phyloP scores from a whole-genome alignment of 1,139 yeast genomes.

The Suhomyces anneliseae region DNA sequence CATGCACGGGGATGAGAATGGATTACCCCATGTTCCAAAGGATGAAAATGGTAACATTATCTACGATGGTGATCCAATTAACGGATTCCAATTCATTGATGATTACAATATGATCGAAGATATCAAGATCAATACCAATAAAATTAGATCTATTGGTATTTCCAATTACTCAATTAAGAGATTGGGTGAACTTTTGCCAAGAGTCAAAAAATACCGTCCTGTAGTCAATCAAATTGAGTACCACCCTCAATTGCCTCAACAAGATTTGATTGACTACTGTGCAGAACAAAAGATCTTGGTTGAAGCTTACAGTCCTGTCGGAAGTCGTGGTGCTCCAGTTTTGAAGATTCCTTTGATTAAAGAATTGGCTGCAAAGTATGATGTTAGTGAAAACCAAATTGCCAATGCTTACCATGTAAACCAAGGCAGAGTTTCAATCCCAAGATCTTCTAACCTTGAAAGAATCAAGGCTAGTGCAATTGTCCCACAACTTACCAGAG shows the following conservation, averaged over 20 bases:
- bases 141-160: slow-evolving; percentile 33
- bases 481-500: slow-evolving; percentile 41
- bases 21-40: slow-evolving; percentile 35
- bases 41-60: slow-evolving; percentile 43
- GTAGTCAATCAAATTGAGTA: slow-evolving; percentile 39
- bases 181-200: slow-evolving; percentile 28
- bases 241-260: slow-evolving; percentile 42
- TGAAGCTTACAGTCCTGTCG: slow-evolving; percentile 38
- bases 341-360: slow-evolving; percentile 33
- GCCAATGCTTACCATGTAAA: slow-evolving; percentile 40
- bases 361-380: slow-evolving; percentile 33
- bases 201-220: slow-evolving; percentile 28
- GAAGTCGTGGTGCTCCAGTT: slow-evolving; percentile 39
- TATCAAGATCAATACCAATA: slow-evolving; percentile 31
- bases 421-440: slow-evolving; percentile 33
- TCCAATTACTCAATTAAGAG: slow-evolving; percentile 34
- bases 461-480: slow-evolving; percentile 31
- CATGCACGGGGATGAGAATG: slow-evolving; percentile 38
- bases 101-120: slow-evolving; percentile 51
- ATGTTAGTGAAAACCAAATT: slow-evolving; percentile 34
- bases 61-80: slow-evolving; percentile 43
- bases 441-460: slow-evolving; percentile 41
- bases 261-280: slow-evolving; percentile 33
- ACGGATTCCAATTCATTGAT: slow-evolving; percentile 40
- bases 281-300: slow-evolving; percentile 24